phyloP scores from a whole-genome alignment of 2,329 filamentous ascomycete species.

The Penicillium sp. region DNA sequence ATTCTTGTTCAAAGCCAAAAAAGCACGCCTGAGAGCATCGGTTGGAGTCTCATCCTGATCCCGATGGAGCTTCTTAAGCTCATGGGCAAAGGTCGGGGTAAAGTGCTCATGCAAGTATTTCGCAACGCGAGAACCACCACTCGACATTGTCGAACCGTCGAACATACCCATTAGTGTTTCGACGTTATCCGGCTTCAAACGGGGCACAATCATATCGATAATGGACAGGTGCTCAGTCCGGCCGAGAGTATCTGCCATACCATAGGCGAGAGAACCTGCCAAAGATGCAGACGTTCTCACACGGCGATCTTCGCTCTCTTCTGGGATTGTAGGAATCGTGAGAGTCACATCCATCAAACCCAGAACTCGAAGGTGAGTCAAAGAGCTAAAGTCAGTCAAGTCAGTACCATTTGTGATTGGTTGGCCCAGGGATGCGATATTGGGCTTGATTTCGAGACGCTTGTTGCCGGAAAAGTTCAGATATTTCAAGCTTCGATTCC shows the following conservation, averaged over 20 bases:
- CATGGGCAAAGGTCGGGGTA: slow-evolving; percentile 75
- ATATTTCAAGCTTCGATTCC: slow-evolving; percentile 91
- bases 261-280: slow-evolving; percentile 87
- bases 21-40: slow-evolving; percentile 82
- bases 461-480: slow-evolving; percentile 97
- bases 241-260: slow-evolving; percentile 94
- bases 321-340: slow-evolving; percentile 87
- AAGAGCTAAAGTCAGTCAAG: slow-evolving; percentile 84
- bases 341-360: slow-evolving; percentile 98
- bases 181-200: slow-evolving; percentile 83
- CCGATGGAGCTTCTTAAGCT: slow-evolving; percentile 71
- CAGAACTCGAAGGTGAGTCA: slow-evolving; percentile 79
- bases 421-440: slow-evolving; percentile 55
- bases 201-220: slow-evolving; percentile 89
- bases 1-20: slow-evolving; percentile 89
- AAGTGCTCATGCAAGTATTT: slow-evolving; percentile 98
- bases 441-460: slow-evolving; percentile 80
- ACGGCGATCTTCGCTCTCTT: slow-evolving; percentile 91
- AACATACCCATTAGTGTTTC: slow-evolving; percentile 94
- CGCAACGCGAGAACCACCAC: slow-evolving; percentile 89
- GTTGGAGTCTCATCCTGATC: slow-evolving; percentile 69
- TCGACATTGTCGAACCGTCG: slow-evolving; percentile 85
- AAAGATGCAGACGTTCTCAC: slow-evolving; percentile 95
- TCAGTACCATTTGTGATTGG: slow-evolving; percentile 58
- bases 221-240: slow-evolving; percentile 93